Evolutionary conservation across 495 filamentous ascomycete species (phyloP).

Genomic region (Parachaetomium inaequale): DNA sequence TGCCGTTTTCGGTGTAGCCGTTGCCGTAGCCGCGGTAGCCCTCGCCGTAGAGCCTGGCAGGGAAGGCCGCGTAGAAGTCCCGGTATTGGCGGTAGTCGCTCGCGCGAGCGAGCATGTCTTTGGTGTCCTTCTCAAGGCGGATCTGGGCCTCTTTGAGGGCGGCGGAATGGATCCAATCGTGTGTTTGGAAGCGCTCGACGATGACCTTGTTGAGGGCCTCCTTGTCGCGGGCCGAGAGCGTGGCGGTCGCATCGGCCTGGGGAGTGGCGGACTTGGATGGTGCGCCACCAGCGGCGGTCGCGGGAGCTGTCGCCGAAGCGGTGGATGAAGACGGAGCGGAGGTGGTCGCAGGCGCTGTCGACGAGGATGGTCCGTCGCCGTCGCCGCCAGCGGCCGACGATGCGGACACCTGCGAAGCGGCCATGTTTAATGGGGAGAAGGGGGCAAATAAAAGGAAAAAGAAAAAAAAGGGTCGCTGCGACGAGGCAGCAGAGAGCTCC

Average conservation of each 20-base stretch:
- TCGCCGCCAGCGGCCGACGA: constrained; percentile 17
- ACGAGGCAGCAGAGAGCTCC: background rate
- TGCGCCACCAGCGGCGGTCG: constrained; percentile 30
- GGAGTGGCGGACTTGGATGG: constrained; percentile 35
- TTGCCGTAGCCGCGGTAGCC: constrained; percentile 93
- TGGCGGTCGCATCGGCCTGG: constrained; percentile 23
- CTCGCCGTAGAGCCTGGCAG: constrained; percentile 56
- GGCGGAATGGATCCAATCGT: constrained; percentile 67
- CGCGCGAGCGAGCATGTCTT: constrained; percentile 37
- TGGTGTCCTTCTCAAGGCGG: constrained; percentile 38
- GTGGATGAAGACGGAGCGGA: constrained; percentile 2
- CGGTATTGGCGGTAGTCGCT: constrained; percentile 54
- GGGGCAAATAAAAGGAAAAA: background rate
- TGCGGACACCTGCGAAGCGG: constrained; percentile 28
- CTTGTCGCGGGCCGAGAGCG: constrained; percentile 42
- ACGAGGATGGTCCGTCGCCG: constrained; percentile 7
- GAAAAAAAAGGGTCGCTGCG: background rate
- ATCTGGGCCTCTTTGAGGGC: constrained; percentile 51
- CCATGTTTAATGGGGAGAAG: constrained; percentile 23
- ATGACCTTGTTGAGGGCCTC: constrained; percentile 54
- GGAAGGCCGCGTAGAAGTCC: constrained; percentile 43
- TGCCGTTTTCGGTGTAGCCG: constrained; percentile 63
- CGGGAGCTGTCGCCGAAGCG: constrained; percentile 12
- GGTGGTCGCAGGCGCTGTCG: constrained; percentile 16
- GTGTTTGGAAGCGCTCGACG: constrained; percentile 72